phyloP scores from a whole-genome alignment of 805 yeast species.

The Wickerhamiella cacticola region DNA sequence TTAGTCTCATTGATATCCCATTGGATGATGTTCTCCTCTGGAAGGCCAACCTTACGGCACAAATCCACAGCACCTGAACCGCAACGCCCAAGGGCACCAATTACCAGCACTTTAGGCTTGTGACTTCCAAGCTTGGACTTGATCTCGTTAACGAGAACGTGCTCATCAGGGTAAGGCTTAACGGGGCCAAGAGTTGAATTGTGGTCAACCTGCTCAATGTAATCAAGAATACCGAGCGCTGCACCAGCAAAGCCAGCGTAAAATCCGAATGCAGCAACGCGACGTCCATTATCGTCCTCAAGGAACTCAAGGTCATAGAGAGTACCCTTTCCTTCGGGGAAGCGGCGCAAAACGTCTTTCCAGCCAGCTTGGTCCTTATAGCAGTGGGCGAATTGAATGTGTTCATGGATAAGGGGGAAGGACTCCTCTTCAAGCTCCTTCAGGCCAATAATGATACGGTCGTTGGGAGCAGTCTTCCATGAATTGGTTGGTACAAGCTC shows the following conservation, averaged over 20 bases:
- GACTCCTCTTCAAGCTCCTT: conserved; percentile 90
- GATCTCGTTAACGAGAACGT: conserved; percentile 59
- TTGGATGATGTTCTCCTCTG: conserved; percentile 67
- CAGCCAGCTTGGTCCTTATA: conserved; percentile 97
- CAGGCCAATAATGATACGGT: conserved; percentile 81
- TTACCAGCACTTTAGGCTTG: conserved; percentile 66
- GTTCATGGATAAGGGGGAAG: conserved; percentile 91
- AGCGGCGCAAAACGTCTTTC: conserved; percentile 79
- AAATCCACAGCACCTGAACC: conserved; percentile 94
- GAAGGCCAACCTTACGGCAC: conserved; percentile 71
- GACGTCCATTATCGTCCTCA: conserved; percentile 88
- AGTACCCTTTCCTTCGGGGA: conserved; percentile 82
- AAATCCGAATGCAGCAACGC: conserved; percentile 99
- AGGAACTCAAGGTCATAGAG: conserved; percentile 90
- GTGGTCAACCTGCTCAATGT: conserved; percentile 78
- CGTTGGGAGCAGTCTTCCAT: conserved; percentile 84
- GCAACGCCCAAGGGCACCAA: conserved; percentile 98
- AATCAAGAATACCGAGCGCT: conserved; percentile 85
- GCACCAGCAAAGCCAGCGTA: conserved; percentile 99
- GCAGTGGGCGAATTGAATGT: conserved; percentile 97
- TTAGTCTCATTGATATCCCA: conserved; percentile 98
- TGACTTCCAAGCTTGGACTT: conserved; percentile 45
- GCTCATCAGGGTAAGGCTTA: conserved; percentile 71
- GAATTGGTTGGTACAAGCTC: conserved; percentile 84
- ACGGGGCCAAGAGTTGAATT: conserved; percentile 63